A percentile compares a stretch with the other conserved stretches of the same genome.
Conservation (phyloP, 2,329 filamentous ascomycete species). For the Diaporthe batatas region DNA sequence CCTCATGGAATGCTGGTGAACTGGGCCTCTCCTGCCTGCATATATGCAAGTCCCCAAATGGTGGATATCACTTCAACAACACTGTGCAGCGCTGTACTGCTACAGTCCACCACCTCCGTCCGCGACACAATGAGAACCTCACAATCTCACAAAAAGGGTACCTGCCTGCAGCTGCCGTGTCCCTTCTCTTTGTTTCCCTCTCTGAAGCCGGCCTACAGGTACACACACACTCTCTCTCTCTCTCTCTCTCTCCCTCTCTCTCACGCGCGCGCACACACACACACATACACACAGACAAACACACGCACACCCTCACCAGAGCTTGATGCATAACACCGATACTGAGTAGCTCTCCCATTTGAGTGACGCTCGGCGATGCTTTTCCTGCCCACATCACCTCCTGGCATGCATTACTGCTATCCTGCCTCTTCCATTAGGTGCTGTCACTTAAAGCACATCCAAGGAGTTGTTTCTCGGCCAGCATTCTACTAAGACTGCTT, state of each 20-base stretch:
- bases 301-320: constrained; percentile 14
- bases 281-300: not conserved
- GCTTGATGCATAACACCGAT: constrained; percentile 28
- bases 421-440: not conserved
- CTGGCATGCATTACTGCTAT: constrained; percentile 20
- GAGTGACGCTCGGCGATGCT: constrained; percentile 13
- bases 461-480: not conserved
- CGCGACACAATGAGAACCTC: constrained; percentile 14
- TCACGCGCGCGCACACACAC: not conserved
- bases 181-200: constrained; percentile 22
- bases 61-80: constrained; percentile 34
- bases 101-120: constrained; percentile 2
- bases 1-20: constrained; percentile 19
- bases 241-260: not conserved
- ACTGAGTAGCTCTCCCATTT: not conserved
- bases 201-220: constrained; percentile 20
- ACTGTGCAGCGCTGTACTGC: constrained; percentile 32
- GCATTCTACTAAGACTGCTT: not conserved
- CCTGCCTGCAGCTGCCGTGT: constrained; percentile 33
- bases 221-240: not conserved
- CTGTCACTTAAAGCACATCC: constrained; percentile 5
- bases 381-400: constrained; percentile 15
- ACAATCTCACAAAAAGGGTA: constrained; percentile 2
- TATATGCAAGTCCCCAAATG: constrained; percentile 35
- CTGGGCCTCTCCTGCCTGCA: constrained; percentile 24